phyloP scores from a whole-genome alignment of 75 land plant genomes.

The Selaginella moellendorffii region DNA sequence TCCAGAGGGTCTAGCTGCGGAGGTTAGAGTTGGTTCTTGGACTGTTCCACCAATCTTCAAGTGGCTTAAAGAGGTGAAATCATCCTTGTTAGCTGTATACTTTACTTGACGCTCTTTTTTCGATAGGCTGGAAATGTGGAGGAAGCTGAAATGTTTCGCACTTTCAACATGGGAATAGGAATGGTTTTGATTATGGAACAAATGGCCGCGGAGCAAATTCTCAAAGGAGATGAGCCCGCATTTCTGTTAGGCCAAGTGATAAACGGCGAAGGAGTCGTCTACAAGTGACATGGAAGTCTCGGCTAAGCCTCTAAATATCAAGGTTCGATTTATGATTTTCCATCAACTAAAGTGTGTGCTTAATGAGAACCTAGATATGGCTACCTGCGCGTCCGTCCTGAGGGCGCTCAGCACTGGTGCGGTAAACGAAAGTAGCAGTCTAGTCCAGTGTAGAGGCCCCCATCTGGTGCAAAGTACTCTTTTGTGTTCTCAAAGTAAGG shows the following conservation, averaged over 20 bases:
- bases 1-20: conserved; percentile 79
- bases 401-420: no score
- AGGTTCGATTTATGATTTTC: no score
- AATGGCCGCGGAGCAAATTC: conserved; percentile 39
- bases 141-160: conserved; percentile 82
- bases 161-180: conserved; percentile 98
- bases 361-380: no score
- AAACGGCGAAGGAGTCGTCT: conserved; percentile 65
- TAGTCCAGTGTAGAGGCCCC: no score
- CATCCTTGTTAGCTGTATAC: conserved; percentile 12
- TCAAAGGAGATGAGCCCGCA: conserved; percentile 17
- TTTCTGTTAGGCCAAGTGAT: conserved; percentile 70
- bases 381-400: no score
- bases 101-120: neutral
- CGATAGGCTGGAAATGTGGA: conserved; percentile 61
- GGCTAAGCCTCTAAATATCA: no score
- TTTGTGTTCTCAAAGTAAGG: no score
- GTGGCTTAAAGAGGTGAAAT: conserved; percentile 89
- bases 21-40: conserved; percentile 57
- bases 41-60: conserved; percentile 67
- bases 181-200: conserved; percentile 70
- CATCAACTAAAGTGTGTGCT: no score
- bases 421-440: no score
- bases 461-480: no score
- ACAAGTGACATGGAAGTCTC: no score